Evolutionary conservation across 1,139 yeast species (phyloP).

Genomic region (Kurtzmaniella quercitrusa): DNA sequence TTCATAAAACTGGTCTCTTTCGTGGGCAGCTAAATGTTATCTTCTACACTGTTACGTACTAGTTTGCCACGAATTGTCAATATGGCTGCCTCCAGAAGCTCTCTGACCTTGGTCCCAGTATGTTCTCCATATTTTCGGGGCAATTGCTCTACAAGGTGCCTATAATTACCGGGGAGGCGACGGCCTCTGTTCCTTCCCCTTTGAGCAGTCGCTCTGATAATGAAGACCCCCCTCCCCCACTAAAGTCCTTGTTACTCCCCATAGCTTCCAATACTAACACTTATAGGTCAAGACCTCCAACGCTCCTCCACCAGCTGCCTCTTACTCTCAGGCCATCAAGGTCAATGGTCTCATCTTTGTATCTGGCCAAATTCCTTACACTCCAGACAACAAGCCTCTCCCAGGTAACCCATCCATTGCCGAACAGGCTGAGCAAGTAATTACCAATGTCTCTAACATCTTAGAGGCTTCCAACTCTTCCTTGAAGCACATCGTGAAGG

Average conservation of each 20-base stretch:
- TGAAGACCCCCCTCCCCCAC: too few species aligned
- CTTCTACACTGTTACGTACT: constrained; percentile 17
- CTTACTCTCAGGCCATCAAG: constrained; percentile 91
- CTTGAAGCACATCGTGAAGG: constrained; percentile 77
- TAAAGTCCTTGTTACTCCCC: too few species aligned
- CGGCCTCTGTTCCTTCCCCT: constrained; percentile 3
- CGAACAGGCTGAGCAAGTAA: constrained; percentile 81
- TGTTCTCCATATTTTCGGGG: constrained; percentile 13
- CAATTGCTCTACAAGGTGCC: background rate
- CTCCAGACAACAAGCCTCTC: constrained; percentile 76
- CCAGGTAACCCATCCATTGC: constrained; percentile 62
- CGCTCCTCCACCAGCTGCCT: constrained; percentile 96
- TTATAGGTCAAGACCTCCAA: constrained; percentile 56
- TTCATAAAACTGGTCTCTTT: background rate
- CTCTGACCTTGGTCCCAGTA: constrained; percentile 45
- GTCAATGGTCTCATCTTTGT: constrained; percentile 83
- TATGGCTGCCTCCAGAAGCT: constrained; percentile 31
- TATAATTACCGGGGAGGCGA: background rate
- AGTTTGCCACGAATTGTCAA: constrained; percentile 17
- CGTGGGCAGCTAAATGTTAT: constrained; percentile 4
- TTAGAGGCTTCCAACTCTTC: constrained; percentile 81
- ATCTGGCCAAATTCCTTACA: constrained; percentile 93
- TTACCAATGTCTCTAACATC: constrained; percentile 70
- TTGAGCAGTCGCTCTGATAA: background rate
- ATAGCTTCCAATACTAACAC: constrained; percentile 20